Conservation (phyloP, 495 filamentous ascomycete species). For the Cercophora scortea region DNA sequence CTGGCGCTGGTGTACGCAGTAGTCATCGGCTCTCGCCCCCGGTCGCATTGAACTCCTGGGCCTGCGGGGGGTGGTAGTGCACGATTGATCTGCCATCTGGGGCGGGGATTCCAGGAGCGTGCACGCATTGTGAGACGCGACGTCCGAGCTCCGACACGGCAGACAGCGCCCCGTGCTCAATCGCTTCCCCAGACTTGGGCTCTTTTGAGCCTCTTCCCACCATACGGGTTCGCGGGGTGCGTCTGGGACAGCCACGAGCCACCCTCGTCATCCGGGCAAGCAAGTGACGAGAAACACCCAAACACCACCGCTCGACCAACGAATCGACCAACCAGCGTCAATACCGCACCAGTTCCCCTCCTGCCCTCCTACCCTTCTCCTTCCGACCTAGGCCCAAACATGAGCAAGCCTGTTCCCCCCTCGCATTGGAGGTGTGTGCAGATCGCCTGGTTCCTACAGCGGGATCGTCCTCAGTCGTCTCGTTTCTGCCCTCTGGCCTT, state of each 20-base stretch:
- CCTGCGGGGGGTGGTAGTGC: neutral
- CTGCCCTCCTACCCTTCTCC: neutral
- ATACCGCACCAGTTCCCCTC: neutral
- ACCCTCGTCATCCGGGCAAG: no score
- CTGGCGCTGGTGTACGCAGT: neutral
- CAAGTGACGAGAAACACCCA: neutral
- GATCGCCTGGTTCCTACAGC: constrained; percentile 19
- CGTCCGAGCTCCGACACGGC: constrained; percentile 12
- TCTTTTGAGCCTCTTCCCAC: neutral
- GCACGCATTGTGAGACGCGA: constrained; percentile 12
- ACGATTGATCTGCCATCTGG: constrained; percentile 10
- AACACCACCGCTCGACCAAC: neutral
- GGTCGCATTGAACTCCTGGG: neutral
- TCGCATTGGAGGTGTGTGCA: constrained; percentile 1
- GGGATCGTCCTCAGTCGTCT: constrained; percentile 18
- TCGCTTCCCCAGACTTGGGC: neutral
- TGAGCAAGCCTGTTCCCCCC: neutral
- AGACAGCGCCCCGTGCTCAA: constrained; percentile 3
- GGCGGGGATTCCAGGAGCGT: constrained; percentile 6
- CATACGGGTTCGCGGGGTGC: neutral
- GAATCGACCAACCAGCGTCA: no score
- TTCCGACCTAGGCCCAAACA: no score
- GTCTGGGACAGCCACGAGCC: neutral
- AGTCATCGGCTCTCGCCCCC: neutral
- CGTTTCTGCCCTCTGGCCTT: constrained; percentile 10